These are phyloP conservation scores for Pezicula carpinea DNA, from an alignment of 2,329 filamentous ascomycete species.

Conservation along the genomic window DNA sequence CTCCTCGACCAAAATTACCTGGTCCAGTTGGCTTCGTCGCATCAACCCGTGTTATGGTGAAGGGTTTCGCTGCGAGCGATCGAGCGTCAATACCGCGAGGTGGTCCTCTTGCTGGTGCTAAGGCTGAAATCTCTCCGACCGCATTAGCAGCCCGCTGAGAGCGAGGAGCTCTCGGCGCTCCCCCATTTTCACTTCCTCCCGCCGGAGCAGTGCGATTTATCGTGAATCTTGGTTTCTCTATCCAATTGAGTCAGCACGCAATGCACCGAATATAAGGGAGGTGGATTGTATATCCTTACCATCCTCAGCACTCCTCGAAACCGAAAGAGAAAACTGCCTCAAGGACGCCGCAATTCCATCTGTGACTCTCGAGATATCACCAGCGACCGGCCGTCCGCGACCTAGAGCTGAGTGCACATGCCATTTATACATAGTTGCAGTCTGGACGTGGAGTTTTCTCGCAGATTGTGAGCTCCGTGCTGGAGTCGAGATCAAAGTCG, in stretches of 20 bases:
- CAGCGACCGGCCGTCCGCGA: constrained; percentile 21
- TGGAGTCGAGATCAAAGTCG: too few relatives aligned
- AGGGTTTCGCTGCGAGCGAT: constrained; percentile 25
- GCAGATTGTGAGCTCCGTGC: neutral
- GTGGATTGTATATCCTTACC: constrained; percentile 11
- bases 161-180: constrained; percentile 8
- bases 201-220: neutral
- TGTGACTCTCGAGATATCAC: constrained; percentile 22
- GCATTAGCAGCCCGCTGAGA: constrained; percentile 19
- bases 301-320: constrained; percentile 16
- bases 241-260: neutral
- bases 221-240: neutral
- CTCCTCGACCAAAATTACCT: neutral
- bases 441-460: neutral
- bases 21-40: neutral
- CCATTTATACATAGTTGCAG: constrained; percentile 29
- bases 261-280: neutral
- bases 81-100: constrained; percentile 27
- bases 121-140: constrained; percentile 22
- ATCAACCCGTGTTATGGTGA: constrained; percentile 17
- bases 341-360: constrained; percentile 28
- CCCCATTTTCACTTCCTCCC: constrained; percentile 7
- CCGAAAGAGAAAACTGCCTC: constrained; percentile 27
- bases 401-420: constrained; percentile 28
- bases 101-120: constrained; percentile 15